phyloP scores from a whole-genome alignment of 2,329 filamentous ascomycete species.

The Leptographium galeiforme region DNA sequence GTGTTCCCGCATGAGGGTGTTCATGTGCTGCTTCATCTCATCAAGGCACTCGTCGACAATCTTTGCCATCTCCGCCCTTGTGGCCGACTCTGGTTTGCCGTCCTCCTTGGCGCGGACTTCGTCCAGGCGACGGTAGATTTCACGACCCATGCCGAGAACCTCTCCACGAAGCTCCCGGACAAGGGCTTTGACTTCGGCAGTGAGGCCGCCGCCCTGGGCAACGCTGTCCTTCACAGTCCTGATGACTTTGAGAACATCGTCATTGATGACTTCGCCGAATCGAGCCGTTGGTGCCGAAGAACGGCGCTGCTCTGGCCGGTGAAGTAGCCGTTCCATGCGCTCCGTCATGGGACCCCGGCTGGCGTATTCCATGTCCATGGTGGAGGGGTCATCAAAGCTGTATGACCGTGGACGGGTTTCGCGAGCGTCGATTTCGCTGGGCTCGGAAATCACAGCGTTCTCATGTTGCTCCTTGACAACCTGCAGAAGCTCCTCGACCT shows the following conservation, averaged over 20 bases:
- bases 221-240: constrained; percentile 85
- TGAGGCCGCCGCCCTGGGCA: constrained; percentile 73
- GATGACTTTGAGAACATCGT: constrained; percentile 73
- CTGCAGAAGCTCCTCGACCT: constrained; percentile 56
- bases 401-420: constrained; percentile 19
- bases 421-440: not conserved
- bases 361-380: constrained; percentile 21
- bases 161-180: constrained; percentile 84
- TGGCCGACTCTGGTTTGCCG: constrained; percentile 35
- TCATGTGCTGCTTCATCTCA: constrained; percentile 75
- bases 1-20: constrained; percentile 63
- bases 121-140: constrained; percentile 77
- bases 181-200: constrained; percentile 80
- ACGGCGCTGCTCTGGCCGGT: constrained; percentile 26
- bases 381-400: constrained; percentile 28
- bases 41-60: constrained; percentile 71
- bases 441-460: constrained; percentile 25
- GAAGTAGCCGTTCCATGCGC: constrained; percentile 30
- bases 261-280: constrained; percentile 47
- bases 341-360: constrained; percentile 22
- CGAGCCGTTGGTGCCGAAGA: constrained; percentile 31
- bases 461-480: constrained; percentile 42
- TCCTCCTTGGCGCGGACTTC: constrained; percentile 39
- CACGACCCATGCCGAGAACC: constrained; percentile 86
- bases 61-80: constrained; percentile 57